Conservation (phyloP, 2,329 filamentous ascomycete species). For the Nemania abortiva region DNA sequence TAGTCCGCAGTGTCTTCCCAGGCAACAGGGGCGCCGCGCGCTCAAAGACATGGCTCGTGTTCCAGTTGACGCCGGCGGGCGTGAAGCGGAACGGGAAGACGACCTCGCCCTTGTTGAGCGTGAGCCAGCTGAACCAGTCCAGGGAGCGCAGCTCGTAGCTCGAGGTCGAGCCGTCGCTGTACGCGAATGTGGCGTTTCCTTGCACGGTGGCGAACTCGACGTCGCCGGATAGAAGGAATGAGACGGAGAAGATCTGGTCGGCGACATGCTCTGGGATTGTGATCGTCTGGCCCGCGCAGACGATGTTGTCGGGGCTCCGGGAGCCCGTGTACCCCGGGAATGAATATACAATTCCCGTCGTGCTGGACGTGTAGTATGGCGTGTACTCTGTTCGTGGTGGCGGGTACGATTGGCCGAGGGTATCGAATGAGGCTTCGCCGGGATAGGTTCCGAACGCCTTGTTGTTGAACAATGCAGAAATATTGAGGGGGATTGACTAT, state of each 20-base stretch:
- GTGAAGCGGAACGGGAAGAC: conserved; percentile 59
- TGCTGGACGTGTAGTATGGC: conserved; percentile 54
- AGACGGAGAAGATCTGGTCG: conserved; percentile 55
- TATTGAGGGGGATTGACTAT: conserved; percentile 50
- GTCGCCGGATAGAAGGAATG: conserved; percentile 59
- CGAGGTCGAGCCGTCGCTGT: conserved; percentile 57
- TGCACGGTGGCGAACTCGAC: conserved; percentile 54
- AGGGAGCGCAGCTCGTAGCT: conserved; percentile 58
- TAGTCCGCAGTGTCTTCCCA: conserved; percentile 54
- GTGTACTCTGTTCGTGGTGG: conserved; percentile 48
- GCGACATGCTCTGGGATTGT: conserved; percentile 42
- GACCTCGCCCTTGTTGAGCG: conserved; percentile 60
- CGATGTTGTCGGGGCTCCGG: conserved; percentile 56
- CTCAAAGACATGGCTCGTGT: conserved; percentile 61
- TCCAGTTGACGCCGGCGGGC: conserved; percentile 45
- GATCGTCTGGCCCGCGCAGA: conserved; percentile 58
- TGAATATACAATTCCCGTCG: conserved; percentile 57
- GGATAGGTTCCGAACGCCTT: conserved; percentile 60
- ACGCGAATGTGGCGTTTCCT: conserved; percentile 58
- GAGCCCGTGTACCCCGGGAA: conserved; percentile 58
- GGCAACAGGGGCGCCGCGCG: conserved; percentile 54
- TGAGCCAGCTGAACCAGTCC: conserved; percentile 59
- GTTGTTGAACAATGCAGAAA: conserved; percentile 59
- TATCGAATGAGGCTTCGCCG: conserved; percentile 61
- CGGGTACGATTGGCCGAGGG: conserved; percentile 57